Base-by-base conservation (phyloP, 2,329 filamentous ascomycete species). In the Bipolaris victoriae region DNA sequence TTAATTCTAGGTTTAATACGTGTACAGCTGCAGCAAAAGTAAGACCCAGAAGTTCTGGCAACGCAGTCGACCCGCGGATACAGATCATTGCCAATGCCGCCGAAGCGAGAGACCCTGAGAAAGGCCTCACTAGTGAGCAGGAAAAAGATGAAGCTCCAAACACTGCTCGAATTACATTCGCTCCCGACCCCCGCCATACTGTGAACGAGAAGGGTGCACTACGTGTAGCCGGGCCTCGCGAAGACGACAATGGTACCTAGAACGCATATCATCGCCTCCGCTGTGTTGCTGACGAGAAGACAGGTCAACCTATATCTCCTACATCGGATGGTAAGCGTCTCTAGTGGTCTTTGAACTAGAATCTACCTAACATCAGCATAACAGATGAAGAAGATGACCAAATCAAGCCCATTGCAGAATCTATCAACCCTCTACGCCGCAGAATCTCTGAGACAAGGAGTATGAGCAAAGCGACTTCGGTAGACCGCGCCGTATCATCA, bases 401-500 rank as follows among this genome's bases (percentile, higher is more conserved):
- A 15, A 61, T 63, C 40, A 58, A 48, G 36, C 45, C 49, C 3
- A 47, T 50, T n/a, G 41, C 41, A 26, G 60, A 46, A 11, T 49
- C 39, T 18, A 39, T 31, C 24, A 52, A 52, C 20, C 37, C 37
- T 3, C 16, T 58, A 5, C 56, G 58, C 33, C 60, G 60, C 35
- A 57, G 51, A 1, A 49, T 46, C 16, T 60, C 57, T 2, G 55
- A 64, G 9, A 59, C 53, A 5, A 37, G 47, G 4, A 64, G 54
- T 31, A 41, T 79, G 4, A 61, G 67, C 9, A 68, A 72, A 33
- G 68, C 75, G 7, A 70, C 67, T 1, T 79, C 78, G 2, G 64
- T 80, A 35, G 78, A 79, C 18, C 69, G 72, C 20, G 72, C 73
- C 6, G 75, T 75, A 4, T 76, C 77, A 1, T 79, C 77, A 7